These are phyloP conservation scores for Exophiala sp. DNA, from an alignment of 2,329 filamentous ascomycete genomes.

Conservation along the genomic window DNA sequence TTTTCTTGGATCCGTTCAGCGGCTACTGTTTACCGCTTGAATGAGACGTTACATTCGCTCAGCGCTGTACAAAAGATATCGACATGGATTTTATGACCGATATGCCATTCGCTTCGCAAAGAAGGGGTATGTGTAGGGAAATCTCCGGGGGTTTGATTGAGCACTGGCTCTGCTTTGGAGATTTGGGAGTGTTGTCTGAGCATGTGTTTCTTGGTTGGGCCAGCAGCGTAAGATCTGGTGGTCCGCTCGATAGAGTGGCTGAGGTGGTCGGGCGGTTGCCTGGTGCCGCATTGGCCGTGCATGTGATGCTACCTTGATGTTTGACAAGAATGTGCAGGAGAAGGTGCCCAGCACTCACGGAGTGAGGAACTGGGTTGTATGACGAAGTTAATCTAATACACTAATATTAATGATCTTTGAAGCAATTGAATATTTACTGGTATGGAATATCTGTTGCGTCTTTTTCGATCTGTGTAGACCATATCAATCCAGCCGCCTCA, in stretches of 20 bases:
- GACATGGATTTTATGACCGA: slow-evolving; percentile 21
- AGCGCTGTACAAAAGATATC: slow-evolving; percentile 24
- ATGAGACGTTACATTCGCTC: slow-evolving; percentile 21
- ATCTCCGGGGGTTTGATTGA: not conserved
- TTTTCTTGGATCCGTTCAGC: slow-evolving; percentile 9
- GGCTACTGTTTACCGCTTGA: slow-evolving; percentile 21
- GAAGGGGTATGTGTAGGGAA: not conserved
- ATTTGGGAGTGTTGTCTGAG: too few relatives aligned
- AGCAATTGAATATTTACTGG: not conserved
- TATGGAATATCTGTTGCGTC: too few relatives aligned
- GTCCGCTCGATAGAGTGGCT: too few relatives aligned
- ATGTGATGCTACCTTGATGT: too few relatives aligned
- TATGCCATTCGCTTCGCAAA: slow-evolving; percentile 24
- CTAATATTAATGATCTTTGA: slow-evolving; percentile 15
- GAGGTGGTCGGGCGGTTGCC: too few relatives aligned
- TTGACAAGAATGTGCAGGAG: not conserved
- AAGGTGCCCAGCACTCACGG: not conserved
- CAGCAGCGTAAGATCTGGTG: too few relatives aligned
- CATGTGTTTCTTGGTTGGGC: too few relatives aligned
- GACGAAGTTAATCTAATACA: slow-evolving; percentile 12
- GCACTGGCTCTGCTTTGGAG: not conserved
- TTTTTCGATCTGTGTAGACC: too few relatives aligned
- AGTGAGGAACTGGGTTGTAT: not conserved
- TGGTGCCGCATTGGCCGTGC: too few relatives aligned
- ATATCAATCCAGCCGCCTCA: slow-evolving; percentile 18